phyloP scores from a whole-genome alignment of 2,329 filamentous ascomycete species.

The Aspergillus quadricinctus region DNA sequence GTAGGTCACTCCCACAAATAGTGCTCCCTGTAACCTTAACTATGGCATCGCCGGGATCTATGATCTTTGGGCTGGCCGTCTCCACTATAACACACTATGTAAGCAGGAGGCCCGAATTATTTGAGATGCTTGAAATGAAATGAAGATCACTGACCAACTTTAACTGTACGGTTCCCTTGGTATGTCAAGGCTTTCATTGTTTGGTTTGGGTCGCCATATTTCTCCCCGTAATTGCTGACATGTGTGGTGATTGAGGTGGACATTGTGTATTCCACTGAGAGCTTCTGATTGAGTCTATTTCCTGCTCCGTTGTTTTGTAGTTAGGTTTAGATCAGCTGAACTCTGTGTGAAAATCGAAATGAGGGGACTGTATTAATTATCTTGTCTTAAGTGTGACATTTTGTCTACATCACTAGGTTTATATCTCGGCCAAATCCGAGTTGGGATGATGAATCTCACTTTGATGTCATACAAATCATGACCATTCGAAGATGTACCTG shows the following conservation, averaged over 20 bases:
- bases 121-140: background rate
- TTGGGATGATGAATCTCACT: too few relatives aligned
- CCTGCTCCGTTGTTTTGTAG: background rate
- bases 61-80: conserved; percentile 64
- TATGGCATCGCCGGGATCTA: conserved; percentile 74
- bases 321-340: background rate
- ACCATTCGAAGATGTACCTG: background rate
- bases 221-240: background rate
- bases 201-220: background rate
- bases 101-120: background rate
- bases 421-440: background rate
- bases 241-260: background rate
- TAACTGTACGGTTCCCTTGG: background rate
- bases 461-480: background rate
- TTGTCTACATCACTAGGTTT: background rate
- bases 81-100: conserved; percentile 44
- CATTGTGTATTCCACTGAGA: background rate
- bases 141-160: background rate
- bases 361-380: background rate
- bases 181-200: background rate
- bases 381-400: too few relatives aligned
- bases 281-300: background rate
- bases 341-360: background rate
- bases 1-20: conserved; percentile 59
- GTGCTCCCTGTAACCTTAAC: conserved; percentile 68